Evolutionary conservation across 208 protist species (phyloP).

Genomic region (Balamuthia mandrillaris): DNA sequence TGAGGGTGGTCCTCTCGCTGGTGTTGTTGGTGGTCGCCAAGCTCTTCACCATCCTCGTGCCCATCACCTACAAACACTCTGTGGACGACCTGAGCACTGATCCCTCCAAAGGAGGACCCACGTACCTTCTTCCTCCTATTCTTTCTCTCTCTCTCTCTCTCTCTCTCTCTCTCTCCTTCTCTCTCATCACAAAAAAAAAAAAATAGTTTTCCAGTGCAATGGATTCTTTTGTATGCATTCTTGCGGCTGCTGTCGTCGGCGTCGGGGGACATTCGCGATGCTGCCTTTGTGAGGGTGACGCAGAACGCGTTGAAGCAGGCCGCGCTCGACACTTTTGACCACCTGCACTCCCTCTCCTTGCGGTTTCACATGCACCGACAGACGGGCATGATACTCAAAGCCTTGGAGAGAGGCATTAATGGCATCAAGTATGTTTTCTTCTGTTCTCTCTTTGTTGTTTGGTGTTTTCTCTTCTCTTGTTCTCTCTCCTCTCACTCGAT

Average conservation of each 20-base stretch:
- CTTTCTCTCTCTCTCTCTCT: no score
- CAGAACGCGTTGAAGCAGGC: conserved; percentile 5
- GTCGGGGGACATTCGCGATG: conserved; percentile 65
- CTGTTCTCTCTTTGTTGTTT: background rate
- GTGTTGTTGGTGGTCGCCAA: conserved; percentile 43
- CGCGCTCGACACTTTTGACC: background rate
- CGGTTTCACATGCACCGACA: conserved; percentile 29
- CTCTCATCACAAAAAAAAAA: no score
- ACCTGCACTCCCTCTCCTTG: background rate
- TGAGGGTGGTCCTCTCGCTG: conserved; percentile 43
- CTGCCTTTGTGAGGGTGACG: conserved; percentile 55
- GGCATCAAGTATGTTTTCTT: conserved; percentile 53
- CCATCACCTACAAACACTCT: background rate
- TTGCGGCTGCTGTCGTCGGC: conserved; percentile 35
- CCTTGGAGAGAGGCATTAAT: conserved; percentile 23
- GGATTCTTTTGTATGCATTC: conserved; percentile 1
- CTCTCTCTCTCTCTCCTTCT: no score
- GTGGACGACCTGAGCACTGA: background rate
- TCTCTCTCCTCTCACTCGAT: background rate
- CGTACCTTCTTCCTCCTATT: no score
- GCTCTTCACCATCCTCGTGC: conserved; percentile 35
- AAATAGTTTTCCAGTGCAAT: conserved; percentile 48
- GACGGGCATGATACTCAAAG: conserved; percentile 1
- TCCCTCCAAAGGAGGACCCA: no score
- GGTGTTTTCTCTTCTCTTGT: background rate